Base-by-base conservation (phyloP, 1,139 yeast species). In the Taphrina communis region DNA sequence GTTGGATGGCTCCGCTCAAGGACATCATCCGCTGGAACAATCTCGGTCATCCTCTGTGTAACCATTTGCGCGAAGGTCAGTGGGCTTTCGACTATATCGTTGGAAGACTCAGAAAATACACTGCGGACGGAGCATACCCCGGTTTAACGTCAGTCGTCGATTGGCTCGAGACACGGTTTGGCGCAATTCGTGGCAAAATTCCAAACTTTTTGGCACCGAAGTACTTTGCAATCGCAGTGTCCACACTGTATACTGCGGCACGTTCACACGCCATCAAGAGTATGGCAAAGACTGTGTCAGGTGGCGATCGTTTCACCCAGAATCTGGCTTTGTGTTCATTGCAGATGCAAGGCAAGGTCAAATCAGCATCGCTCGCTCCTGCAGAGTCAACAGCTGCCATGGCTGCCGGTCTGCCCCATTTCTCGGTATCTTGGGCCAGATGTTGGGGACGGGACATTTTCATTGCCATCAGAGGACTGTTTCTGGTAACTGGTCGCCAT, bases 401-500 rank as follows among this genome's bases (percentile, higher is more conserved):
- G 84, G 97, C 98, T 17, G 99, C 99, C 1, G 99, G 98, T 0
- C 83, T 94, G 71, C 99, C 99, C 1, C 97, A 93, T 79, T 94
- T 94, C 78, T 87, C 95, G 75, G 85, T 84, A 70, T 91, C 88
- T 73, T 92, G 90, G 77, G 92, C 93, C 97, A 84, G 99, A 78
- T 91, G 97, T 77, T 94, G 99, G 99, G 99, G 99, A 41, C 84
- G 99, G 76, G 99, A 94, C 79, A 96, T 92, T 1, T 94, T 94
- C 76, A 88, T 94, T 69, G 85, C 97, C 0, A 82, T 89, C 69
- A 82, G 97, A 72, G 99, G 99, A 0, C 81, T 93, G 63, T 80
- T 92, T 71, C 79, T 93, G 52, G 88, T 89, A 0, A 84, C 97
- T 0, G 95, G 89, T 17, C 82, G 98, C 70, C 85, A 77, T 75